Percentiles rank a stretch among this genome's conserved stretches.
These are phyloP conservation scores for Aspergillus piperis DNA, from an alignment of 2,329 filamentous ascomycete genomes.

Conservation along the genomic window DNA sequence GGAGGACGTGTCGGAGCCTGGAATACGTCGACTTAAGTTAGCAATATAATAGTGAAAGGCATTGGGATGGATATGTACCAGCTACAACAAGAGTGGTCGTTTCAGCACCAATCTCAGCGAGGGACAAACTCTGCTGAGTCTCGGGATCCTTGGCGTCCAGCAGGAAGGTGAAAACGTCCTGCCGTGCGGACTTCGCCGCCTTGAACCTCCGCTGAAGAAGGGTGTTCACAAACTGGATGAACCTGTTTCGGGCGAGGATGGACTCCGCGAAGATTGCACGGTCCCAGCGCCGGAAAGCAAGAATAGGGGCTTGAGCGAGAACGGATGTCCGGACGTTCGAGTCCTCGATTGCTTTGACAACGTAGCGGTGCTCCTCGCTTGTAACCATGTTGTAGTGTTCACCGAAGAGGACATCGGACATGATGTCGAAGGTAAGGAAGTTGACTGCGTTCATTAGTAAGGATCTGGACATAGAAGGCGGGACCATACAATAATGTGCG, in stretches of 20 bases:
- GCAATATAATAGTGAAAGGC: not conserved
- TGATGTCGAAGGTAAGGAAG: constrained; percentile 53
- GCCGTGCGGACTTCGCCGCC: constrained; percentile 33
- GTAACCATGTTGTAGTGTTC: constrained; percentile 14
- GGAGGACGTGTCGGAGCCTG: constrained; percentile 44
- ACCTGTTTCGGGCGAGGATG: constrained; percentile 49
- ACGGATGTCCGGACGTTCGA: constrained; percentile 21
- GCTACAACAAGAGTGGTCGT: constrained; percentile 53
- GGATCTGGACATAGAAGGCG: not conserved
- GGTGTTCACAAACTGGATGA: constrained; percentile 23
- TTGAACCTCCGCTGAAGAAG: constrained; percentile 26
- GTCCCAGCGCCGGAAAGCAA: constrained; percentile 16
- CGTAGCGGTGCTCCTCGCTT: constrained; percentile 13
- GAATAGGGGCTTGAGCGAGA: constrained; percentile 12
- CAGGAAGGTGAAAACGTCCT: constrained; percentile 53
- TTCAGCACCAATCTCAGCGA: constrained; percentile 52
- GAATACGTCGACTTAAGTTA: too few relatives aligned
- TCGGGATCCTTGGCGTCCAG: constrained; percentile 50
- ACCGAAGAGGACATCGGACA: constrained; percentile 42
- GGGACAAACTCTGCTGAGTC: constrained; percentile 29
- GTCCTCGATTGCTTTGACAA: constrained; percentile 19
- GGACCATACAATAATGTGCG: constrained; percentile 41
- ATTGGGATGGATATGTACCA: constrained; percentile 28
- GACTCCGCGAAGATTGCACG: constrained; percentile 14
- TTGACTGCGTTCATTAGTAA: constrained; percentile 18